Percentiles rank a stretch among this genome's conserved stretches.
phyloP scores from a whole-genome alignment of 805 yeast species.

The Starmerella lactis-condensi region DNA sequence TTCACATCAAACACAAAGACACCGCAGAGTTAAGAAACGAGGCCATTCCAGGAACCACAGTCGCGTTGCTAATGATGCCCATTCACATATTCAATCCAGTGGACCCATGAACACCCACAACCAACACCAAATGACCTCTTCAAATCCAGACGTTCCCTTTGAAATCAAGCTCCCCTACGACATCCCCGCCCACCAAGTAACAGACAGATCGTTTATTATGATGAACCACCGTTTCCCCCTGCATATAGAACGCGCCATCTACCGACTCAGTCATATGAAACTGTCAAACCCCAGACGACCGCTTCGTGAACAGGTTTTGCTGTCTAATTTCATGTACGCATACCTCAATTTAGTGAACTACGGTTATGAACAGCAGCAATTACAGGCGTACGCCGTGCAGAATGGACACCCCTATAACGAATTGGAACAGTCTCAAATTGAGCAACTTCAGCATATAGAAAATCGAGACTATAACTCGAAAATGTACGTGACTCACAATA shows the following conservation, averaged over 20 bases:
- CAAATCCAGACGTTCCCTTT: neutral
- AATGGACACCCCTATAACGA: no score
- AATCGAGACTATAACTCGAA: slow-evolving; percentile 9
- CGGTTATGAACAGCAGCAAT: slow-evolving; percentile 28
- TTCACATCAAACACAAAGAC: no score
- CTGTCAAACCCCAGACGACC: slow-evolving; percentile 88
- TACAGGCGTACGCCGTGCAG: no score
- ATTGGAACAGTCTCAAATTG: no score
- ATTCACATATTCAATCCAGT: no score
- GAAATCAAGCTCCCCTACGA: slow-evolving; percentile 21
- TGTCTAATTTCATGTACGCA: slow-evolving; percentile 95
- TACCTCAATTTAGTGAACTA: slow-evolving; percentile 88
- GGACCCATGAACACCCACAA: no score
- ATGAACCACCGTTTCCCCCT: slow-evolving; percentile 54
- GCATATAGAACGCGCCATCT: slow-evolving; percentile 90
- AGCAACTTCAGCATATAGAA: slow-evolving; percentile 12
- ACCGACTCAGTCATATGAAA: slow-evolving; percentile 78
- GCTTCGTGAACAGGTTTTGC: slow-evolving; percentile 72
- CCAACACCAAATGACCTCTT: no score
- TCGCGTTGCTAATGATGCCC: no score
- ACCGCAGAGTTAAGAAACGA: no score
- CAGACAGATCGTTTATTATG: slow-evolving; percentile 23
- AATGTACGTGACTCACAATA: slow-evolving; percentile 5
- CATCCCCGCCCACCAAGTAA: slow-evolving; percentile 23
- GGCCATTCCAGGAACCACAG: no score